These are phyloP conservation scores for Tetrapyrgos nigripes DNA, from an alignment of 1,284 basidiomycete species.

Conservation along the genomic window DNA sequence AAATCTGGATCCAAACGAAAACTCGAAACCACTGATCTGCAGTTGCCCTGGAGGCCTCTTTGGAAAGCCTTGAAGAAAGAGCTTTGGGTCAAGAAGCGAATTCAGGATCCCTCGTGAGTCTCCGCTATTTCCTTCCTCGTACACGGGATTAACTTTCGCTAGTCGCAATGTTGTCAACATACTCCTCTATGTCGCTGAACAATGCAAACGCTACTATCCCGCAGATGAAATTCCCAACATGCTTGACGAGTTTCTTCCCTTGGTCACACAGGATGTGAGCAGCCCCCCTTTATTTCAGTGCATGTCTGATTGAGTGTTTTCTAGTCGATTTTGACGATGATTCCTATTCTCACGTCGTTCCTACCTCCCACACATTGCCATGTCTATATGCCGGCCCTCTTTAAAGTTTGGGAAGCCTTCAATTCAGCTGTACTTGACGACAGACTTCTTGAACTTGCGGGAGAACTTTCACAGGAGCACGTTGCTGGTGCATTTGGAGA, in stretches of 20 bases:
- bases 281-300: constrained; percentile 4
- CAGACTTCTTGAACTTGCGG: constrained; percentile 83
- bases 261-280: constrained; percentile 67
- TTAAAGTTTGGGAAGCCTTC: constrained; percentile 88
- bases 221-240: constrained; percentile 72
- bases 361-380: constrained; percentile 73
- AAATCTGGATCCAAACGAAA: constrained; percentile 68
- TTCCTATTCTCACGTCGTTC: constrained; percentile 79
- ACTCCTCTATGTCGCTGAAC: constrained; percentile 74
- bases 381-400: constrained; percentile 75
- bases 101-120: constrained; percentile 58
- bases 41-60: constrained; percentile 78
- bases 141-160: constrained; percentile 9
- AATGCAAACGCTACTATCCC: constrained; percentile 74
- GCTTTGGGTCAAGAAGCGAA: constrained; percentile 72
- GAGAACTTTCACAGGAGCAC: constrained; percentile 80
- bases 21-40: constrained; percentile 71
- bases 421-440: constrained; percentile 85
- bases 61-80: constrained; percentile 77
- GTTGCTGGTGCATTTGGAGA: constrained; percentile 64
- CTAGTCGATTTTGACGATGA: constrained; percentile 69
- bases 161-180: constrained; percentile 74
- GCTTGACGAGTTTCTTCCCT: constrained; percentile 74
- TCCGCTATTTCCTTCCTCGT: constrained; percentile 1
- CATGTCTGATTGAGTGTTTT: neutral